phyloP scores from a whole-genome alignment of 2,329 filamentous ascomycete genomes.

The Paecilomyces dactylethromorphus region DNA sequence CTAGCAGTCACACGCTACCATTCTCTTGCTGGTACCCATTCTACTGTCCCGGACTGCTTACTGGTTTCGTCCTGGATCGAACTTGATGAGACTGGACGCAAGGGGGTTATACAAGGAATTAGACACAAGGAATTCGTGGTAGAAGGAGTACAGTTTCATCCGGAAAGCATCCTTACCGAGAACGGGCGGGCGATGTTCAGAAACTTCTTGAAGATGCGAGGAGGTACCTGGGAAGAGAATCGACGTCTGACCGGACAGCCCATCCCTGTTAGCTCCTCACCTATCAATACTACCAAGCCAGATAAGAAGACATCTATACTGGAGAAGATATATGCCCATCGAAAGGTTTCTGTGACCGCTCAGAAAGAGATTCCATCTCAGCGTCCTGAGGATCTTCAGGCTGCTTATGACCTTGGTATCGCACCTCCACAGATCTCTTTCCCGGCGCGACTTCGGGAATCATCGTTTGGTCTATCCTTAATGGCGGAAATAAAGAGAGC shows the following conservation, averaged over 20 bases:
- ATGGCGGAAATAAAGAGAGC: conserved; percentile 98
- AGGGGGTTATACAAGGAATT: conserved; percentile 92
- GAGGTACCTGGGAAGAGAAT: conserved; percentile 87
- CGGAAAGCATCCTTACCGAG: conserved; percentile 90
- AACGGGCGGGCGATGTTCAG: conserved; percentile 83
- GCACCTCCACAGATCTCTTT: conserved; percentile 80
- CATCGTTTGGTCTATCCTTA: conserved; percentile 80
- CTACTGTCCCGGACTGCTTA: conserved; percentile 75
- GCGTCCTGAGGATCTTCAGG: conserved; percentile 74
- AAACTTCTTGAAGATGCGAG: conserved; percentile 83
- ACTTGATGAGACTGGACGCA: conserved; percentile 63
- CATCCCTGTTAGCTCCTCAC: conserved; percentile 9
- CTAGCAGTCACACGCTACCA: conserved; percentile 93
- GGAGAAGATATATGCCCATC: conserved; percentile 80
- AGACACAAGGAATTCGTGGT: conserved; percentile 84
- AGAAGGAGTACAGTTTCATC: conserved; percentile 98
- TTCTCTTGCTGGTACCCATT: conserved; percentile 85
- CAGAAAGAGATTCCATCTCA: conserved; percentile 85
- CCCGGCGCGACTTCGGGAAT: conserved; percentile 68
- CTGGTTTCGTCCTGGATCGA: conserved; percentile 89
- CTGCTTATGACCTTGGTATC: conserved; percentile 75
- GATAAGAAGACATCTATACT: conserved; percentile 75
- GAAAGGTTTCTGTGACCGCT: conserved; percentile 65
- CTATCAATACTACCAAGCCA: conserved; percentile 19
- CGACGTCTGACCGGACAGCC: conserved; percentile 30